phyloP scores from a whole-genome alignment of 805 yeast genomes.

The Candida chilensis region DNA sequence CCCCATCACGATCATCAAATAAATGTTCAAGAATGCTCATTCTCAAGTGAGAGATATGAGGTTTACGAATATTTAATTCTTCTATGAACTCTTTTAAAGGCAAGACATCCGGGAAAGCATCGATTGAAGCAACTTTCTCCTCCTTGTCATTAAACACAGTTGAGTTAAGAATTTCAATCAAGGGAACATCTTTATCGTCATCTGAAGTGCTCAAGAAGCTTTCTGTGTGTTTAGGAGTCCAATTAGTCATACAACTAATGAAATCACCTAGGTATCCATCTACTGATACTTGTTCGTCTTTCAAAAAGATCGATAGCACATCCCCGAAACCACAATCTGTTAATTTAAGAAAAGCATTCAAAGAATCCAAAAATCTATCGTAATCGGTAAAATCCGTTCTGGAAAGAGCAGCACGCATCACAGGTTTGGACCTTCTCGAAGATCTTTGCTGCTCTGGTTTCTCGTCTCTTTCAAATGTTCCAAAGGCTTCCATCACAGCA shows the following conservation, averaged over 20 bases:
- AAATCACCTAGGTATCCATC: constrained; percentile 10
- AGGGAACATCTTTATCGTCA: constrained; percentile 8
- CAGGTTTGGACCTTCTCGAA: not conserved
- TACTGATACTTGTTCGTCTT: no score
- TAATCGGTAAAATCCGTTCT: not conserved
- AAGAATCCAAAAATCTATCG: not conserved
- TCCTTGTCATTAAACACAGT: constrained; percentile 5
- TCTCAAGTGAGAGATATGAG: constrained; percentile 17
- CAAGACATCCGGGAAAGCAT: constrained; percentile 7
- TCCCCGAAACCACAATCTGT: not conserved
- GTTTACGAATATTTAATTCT: constrained; percentile 5
- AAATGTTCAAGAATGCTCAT: constrained; percentile 11
- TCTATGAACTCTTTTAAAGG: constrained; percentile 5
- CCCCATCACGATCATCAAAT: constrained; percentile 7
- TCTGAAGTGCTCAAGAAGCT: constrained; percentile 3
- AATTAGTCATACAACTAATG: constrained; percentile 12
- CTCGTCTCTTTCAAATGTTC: no score
- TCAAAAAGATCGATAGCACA: not conserved
- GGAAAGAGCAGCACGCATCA: not conserved
- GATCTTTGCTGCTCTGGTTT: no score
- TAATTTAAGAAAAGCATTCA: not conserved
- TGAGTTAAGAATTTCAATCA: constrained; percentile 18
- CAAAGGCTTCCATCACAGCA: no score
- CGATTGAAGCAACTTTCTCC: constrained; percentile 6
- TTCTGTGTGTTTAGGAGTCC: constrained; percentile 12